Evolutionary conservation across 306 rosid genomes (phyloP), one percentile per base, ranked within the genome.

Genomic region (Datisca glomerata): DNA sequence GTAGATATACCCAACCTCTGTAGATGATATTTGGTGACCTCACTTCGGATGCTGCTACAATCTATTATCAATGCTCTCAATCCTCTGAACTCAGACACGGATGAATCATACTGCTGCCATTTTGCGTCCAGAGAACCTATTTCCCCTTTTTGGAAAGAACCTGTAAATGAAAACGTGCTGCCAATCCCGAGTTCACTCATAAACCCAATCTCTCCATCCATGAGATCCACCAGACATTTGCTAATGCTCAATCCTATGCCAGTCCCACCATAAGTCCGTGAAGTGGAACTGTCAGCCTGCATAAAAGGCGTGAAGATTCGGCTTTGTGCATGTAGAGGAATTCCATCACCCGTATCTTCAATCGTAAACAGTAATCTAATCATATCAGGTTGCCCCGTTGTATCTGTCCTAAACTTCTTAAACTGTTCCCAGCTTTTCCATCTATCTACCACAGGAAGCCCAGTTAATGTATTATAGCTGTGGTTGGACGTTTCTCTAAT

Each of bases 271-370:
- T 91, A 84, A 2, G 79, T 70, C 64, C 98, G 72, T 6, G 98
- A 91, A 16, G 98, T 75, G 41, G 96, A 91, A 63, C 98, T 91
- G 53, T 91, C 98, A 8, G 96, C 98, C 71, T 91, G 98, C 84
- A 80, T 79, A 56, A 91, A 91, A 73, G 92, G 94, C 2, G 78
- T 80, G 57, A 91, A 91, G 40, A 91, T 84, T 43, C 81, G 84
- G 62, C 49, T 43, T 69, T 84, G 96, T 31, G 92, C 98, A 1
- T 78, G 68, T 11, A 19, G 51, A 14, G 86, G 96, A 64, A 91
- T 91, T 56, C 98, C 96, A n/a, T 80, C 79, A 17, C 98, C 94
- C 12, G 98, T 91, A 75, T 91, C 98, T 70, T 91, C 98, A 43
- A 91, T 86, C 3, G 91, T 91, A 49, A 84, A 69, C 2, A 91